These are phyloP conservation scores for Pleurostoma richardsiae DNA, from an alignment of 2,329 filamentous ascomycete genomes.

Conservation along the genomic window DNA sequence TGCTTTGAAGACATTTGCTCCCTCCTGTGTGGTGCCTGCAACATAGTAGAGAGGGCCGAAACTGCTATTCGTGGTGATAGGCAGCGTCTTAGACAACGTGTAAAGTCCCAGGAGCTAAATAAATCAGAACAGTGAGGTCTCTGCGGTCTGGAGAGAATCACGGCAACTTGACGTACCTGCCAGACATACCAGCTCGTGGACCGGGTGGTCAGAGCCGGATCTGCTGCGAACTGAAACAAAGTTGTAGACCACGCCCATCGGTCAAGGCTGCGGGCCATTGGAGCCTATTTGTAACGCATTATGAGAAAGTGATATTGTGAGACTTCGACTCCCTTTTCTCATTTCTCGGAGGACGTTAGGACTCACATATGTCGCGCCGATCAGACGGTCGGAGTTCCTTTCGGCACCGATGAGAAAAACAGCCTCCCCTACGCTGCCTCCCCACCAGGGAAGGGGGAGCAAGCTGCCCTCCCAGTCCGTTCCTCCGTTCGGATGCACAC, in stretches of 20 bases:
- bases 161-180: constrained; percentile 14
- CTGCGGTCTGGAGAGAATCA: too few relatives aligned
- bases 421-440: constrained; percentile 58
- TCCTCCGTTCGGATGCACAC: constrained; percentile 46
- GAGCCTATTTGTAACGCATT: constrained; percentile 19
- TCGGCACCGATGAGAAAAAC: constrained; percentile 62
- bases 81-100: constrained; percentile 39
- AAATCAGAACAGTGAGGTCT: constrained; percentile 8
- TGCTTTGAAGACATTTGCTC: constrained; percentile 42
- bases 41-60: constrained; percentile 46
- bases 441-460: constrained; percentile 48
- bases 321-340: too few relatives aligned
- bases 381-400: constrained; percentile 56
- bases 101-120: constrained; percentile 35
- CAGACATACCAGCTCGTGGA: constrained; percentile 47
- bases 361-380: constrained; percentile 41
- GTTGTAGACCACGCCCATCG: constrained; percentile 47
- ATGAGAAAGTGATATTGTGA: constrained; percentile 6
- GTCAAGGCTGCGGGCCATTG: constrained; percentile 43
- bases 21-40: constrained; percentile 36
- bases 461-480: constrained; percentile 39
- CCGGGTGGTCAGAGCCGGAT: constrained; percentile 39
- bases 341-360: too few relatives aligned
- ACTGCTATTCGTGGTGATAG: constrained; percentile 29
- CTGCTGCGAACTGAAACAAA: constrained; percentile 42